Base-by-base conservation (phyloP, 805 yeast species). In the Komagataella populi region DNA sequence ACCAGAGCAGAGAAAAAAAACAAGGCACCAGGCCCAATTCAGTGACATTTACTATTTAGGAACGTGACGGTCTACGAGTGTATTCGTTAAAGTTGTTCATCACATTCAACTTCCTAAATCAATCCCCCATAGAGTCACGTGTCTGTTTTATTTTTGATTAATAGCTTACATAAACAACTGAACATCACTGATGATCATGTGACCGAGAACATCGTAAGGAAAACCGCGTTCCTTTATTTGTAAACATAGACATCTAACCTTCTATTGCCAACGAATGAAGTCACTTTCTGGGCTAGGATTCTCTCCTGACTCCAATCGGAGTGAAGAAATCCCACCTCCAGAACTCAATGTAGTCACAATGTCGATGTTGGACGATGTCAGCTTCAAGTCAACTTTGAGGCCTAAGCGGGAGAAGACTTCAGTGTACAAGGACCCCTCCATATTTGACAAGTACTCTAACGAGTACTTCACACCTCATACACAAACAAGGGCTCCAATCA, bases 381-480 rank as follows among this genome's bases (percentile, higher is more conserved):
- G 39, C 39, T 30, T 30, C 14, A 30, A 30, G 39, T 14, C 39
- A 30, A 30, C 39, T 30, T n/a, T 20, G 12, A 20, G 8, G 16
- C 23, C n/a, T 5, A 43, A n/a, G n/a, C 23, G 10, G 17, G 23
- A 17, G 16, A 43, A 10, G 12, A 18, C 47, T 14, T 6, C 44
- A 43, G 22, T 50, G 50, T 23, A 23, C 52, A 17, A 48, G 17
- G 17, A 23, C 48, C 16, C 24, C 52, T 18, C 18, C 52, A 12
- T 23, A 52, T 20, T 51, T 55, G 14, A 53, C 23, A 20, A 18
- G 14, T 18, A 20, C 20, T 20, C 47, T 14, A 45, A 45, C 23
- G 47, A 18, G 23, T 45, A 18, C 14, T 18, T 45, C 47, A 18
- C 20, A 18, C 23, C 47, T 20, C 20, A 18, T 20, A 45, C 47